Conservation (phyloP, 768 basidiomycete species). For the Lentinula sp. region DNA sequence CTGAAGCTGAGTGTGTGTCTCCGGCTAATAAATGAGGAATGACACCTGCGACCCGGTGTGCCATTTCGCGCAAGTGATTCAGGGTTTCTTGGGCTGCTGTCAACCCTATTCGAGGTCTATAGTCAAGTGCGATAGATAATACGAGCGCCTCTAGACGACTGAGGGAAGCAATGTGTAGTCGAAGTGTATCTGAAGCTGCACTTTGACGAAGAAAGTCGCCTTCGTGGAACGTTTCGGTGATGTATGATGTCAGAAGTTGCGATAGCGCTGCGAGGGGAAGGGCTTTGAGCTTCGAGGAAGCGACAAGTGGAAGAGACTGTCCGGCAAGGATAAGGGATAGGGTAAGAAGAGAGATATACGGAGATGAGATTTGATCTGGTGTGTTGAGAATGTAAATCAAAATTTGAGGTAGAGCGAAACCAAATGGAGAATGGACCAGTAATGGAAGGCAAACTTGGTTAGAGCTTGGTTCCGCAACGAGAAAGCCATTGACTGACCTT, state of each 20-base stretch:
- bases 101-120: slow-evolving; percentile 16
- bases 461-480: neutral
- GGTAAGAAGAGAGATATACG: slow-evolving; percentile 15
- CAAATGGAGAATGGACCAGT: neutral
- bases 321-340: slow-evolving; percentile 52
- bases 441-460: neutral
- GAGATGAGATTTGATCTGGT: slow-evolving; percentile 16
- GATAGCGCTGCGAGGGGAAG: slow-evolving; percentile 46
- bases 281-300: slow-evolving; percentile 48
- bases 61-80: neutral
- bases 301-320: slow-evolving; percentile 52
- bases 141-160: slow-evolving; percentile 29
- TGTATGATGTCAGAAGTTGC: slow-evolving; percentile 3
- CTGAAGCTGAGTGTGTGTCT: neutral
- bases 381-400: neutral
- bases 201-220: slow-evolving; percentile 12
- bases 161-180: slow-evolving; percentile 19
- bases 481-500: neutral
- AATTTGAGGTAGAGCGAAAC: neutral
- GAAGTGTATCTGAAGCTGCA: neutral
- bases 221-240: slow-evolving; percentile 15
- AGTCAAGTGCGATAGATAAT: slow-evolving; percentile 28
- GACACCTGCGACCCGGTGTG: slow-evolving; percentile 21
- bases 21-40: slow-evolving; percentile 8
- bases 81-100: neutral